These are phyloP conservation scores for Rubus idaeus DNA, from an alignment of 306 rosid genomes.

Conservation along the genomic window DNA sequence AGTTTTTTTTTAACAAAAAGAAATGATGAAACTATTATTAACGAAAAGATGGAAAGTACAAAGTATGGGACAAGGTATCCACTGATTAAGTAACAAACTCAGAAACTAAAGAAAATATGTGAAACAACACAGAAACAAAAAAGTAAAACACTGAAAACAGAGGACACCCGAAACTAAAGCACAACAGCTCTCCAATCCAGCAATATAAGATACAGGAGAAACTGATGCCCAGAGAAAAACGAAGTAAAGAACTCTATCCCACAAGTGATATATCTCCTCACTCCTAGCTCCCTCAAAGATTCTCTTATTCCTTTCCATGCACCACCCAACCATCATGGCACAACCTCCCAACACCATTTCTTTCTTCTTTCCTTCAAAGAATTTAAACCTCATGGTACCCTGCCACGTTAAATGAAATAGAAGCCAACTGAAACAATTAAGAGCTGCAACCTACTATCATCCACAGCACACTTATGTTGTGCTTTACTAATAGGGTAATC, in stretches of 20 bases:
- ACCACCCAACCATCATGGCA: not conserved
- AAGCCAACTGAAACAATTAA: no score
- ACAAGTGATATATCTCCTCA: not conserved
- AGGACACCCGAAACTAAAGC: not conserved
- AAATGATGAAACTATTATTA: not conserved
- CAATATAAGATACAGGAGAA: not conserved
- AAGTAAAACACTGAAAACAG: not conserved
- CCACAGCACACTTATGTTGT: no score
- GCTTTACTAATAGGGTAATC: no score
- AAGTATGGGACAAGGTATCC: not conserved
- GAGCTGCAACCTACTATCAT: no score
- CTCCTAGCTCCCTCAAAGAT: not conserved
- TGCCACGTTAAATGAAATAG: no score
- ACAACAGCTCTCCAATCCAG: not conserved
- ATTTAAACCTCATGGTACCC: no score
- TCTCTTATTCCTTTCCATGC: not conserved
- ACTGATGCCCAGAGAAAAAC: not conserved
- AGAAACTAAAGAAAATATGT: not conserved
- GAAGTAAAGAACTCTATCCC: not conserved
- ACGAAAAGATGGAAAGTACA: not conserved
- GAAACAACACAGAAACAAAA: not conserved
- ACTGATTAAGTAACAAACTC: not conserved
- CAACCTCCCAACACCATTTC: not conserved
- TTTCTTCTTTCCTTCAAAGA: not conserved
- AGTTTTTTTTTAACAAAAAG: no score